Evolutionary conservation across 2,329 filamentous ascomycete species (phyloP).

Genomic region (Talaromyces sp.): DNA sequence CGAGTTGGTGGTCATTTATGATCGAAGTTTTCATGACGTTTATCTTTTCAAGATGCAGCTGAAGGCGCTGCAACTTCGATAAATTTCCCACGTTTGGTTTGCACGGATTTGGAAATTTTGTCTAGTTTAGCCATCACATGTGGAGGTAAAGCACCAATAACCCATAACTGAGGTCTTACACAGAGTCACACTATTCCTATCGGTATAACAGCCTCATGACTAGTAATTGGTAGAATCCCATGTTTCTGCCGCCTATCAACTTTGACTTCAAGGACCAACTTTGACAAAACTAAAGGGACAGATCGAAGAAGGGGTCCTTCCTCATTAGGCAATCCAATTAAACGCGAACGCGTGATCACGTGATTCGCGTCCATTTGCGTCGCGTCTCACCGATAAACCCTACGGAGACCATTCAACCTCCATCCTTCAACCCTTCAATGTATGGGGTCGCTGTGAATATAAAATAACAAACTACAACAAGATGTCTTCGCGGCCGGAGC

Average conservation of each 20-base stretch:
- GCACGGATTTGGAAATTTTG: too few relatives aligned
- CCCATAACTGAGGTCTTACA: background rate
- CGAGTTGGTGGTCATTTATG: too few relatives aligned
- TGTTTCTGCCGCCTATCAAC: background rate
- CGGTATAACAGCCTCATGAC: background rate
- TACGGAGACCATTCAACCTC: background rate
- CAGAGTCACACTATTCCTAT: background rate
- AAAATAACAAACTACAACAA: constrained; percentile 27
- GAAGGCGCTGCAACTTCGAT: too few relatives aligned
- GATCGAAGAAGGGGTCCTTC: constrained; percentile 12
- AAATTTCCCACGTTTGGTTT: too few relatives aligned
- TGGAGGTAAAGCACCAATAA: background rate
- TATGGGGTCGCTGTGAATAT: constrained; percentile 10
- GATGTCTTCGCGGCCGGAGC: constrained; percentile 71
- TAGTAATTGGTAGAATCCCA: background rate
- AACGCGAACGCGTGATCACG: constrained; percentile 38
- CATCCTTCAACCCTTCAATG: background rate
- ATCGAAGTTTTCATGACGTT: too few relatives aligned
- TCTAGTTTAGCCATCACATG: background rate
- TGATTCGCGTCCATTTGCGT: constrained; percentile 29
- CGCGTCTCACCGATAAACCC: constrained; percentile 27
- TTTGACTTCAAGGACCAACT: background rate
- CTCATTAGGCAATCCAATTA: constrained; percentile 16
- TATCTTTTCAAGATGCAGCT: too few relatives aligned
- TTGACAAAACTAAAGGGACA: background rate